These are phyloP conservation scores for Candida buenavistaensis DNA, from an alignment of 1,139 yeast genomes.

Conservation along the genomic window DNA sequence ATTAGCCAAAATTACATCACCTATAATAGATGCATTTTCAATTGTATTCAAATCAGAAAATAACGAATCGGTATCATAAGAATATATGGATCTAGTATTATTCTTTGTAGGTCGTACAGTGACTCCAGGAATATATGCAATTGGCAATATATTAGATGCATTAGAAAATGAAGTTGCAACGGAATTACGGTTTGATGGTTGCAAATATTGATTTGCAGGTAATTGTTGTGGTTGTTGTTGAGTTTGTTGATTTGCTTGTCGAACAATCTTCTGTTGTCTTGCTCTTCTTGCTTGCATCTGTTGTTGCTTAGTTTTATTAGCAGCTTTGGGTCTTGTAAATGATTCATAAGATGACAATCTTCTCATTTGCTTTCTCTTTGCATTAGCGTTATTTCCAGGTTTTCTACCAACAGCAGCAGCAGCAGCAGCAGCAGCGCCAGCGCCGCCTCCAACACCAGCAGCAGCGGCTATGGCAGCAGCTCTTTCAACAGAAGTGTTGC, in stretches of 20 bases:
- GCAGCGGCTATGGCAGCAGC: background rate
- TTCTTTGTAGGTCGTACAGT: slow-evolving; percentile 59
- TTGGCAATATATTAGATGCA: slow-evolving; percentile 88
- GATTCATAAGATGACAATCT: slow-evolving; percentile 47
- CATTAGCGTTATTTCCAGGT: slow-evolving; percentile 9
- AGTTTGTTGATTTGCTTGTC: slow-evolving; percentile 15
- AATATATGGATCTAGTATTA: slow-evolving; percentile 48
- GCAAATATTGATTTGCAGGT: slow-evolving; percentile 18
- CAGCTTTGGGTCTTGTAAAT: slow-evolving; percentile 37
- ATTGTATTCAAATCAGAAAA: slow-evolving; percentile 52
- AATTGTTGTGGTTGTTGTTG: slow-evolving; percentile 15
- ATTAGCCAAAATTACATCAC: slow-evolving; percentile 41
- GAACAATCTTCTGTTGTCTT: slow-evolving; percentile 24
- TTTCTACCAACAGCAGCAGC: slow-evolving; percentile 4
- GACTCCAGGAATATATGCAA: slow-evolving; percentile 93
- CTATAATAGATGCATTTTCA: slow-evolving; percentile 56
- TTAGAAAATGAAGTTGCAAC: slow-evolving; percentile 65
- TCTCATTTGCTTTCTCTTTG: slow-evolving; percentile 18
- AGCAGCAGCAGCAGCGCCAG: no score
- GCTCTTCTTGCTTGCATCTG: slow-evolving; percentile 15
- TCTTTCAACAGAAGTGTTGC: slow-evolving; percentile 1
- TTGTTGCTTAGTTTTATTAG: slow-evolving; percentile 14
- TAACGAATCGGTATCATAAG: slow-evolving; percentile 51
- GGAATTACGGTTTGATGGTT: slow-evolving; percentile 32
- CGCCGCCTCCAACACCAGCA: background rate